Evolutionary conservation across 768 basidiomycete species (phyloP), one percentile per base, ranked within the genome.

Genomic region (Tricholoma furcatifolium): DNA sequence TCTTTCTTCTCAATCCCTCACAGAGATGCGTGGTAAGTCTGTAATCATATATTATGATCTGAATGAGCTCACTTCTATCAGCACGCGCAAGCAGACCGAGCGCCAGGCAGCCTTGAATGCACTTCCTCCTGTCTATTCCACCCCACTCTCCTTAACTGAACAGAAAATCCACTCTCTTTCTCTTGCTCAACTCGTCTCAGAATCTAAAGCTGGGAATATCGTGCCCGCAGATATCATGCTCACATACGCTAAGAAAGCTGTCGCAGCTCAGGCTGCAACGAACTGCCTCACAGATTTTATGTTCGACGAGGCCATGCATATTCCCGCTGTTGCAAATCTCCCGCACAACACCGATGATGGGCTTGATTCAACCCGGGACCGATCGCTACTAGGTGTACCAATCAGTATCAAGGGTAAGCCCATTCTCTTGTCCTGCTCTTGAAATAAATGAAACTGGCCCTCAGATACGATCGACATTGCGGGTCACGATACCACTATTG

Each of bases 201-300:
- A 73, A 62, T 80, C 77, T 64, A 70, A 66, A 31, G 62, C 72
- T 17, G 79, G 78, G 18, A 50, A 60, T 5, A 61, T 78, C 23
- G 60, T 75, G 3, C 77, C 78, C 15, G 59, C 70, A 2, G 65
- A 70, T 15, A 67, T 85, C 53, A 67, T 85, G 62, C 64, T 67
- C 24, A 72, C 78, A 0, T 87, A 83, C 64, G 76, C 74, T 23
- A 84, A 85, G 63, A 78, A 76, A 51, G 70, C 80, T 1, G 62
- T 87, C 2, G 65, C 71, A 20, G 81, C 82, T 0, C 82, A 85
- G 15, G 66, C 68, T 31, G 71, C 74, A 47, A 87, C 84, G 15
- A 88, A 89, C 62, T 90, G 88, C 59, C 65, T 88, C 41, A 77
- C 84, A 9, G 86, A 88, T 56, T 69, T 88, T 51, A 78, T 86